These are phyloP conservation scores for Litsea cubeba DNA, from an alignment of 164 flowering plant genomes.

Conservation along the genomic window DNA sequence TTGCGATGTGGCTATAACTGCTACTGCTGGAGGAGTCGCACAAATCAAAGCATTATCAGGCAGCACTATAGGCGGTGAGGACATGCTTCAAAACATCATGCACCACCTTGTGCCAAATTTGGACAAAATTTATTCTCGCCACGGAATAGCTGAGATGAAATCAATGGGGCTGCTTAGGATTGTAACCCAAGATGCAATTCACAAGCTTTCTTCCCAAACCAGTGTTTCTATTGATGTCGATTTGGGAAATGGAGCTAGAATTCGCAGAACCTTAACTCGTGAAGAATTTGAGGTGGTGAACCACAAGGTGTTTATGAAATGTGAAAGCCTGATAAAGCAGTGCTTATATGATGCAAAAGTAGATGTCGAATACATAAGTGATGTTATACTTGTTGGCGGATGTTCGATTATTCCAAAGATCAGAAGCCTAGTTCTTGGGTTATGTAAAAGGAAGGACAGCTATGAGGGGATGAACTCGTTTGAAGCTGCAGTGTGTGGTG, in stretches of 20 bases:
- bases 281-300: conserved; percentile 70
- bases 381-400: conserved; percentile 87
- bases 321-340: conserved; percentile 46
- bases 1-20: conserved; percentile 75
- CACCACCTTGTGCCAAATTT: conserved; percentile 50
- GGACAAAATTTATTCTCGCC: conserved; percentile 40
- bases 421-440: conserved; percentile 35
- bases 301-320: conserved; percentile 49
- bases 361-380: conserved; percentile 45
- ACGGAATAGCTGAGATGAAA: conserved; percentile 54
- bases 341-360: conserved; percentile 74
- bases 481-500: conserved; percentile 86
- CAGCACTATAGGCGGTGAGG: conserved; percentile 76
- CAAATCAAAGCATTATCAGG: conserved; percentile 81
- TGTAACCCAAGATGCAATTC: conserved; percentile 81
- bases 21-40: conserved; percentile 94
- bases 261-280: conserved; percentile 38
- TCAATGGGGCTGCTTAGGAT: conserved; percentile 63
- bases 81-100: conserved; percentile 73
- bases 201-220: conserved; percentile 51
- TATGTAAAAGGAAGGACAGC: conserved; percentile 41
- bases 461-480: conserved; percentile 57
- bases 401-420: conserved; percentile 80
- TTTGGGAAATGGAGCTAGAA: conserved; percentile 52
- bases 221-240: conserved; percentile 56